A percentile compares a stretch with the other conserved stretches of the same genome.
Evolutionary conservation across 2,329 filamentous ascomycete species (phyloP).

Genomic region (Fusarium sp.): DNA sequence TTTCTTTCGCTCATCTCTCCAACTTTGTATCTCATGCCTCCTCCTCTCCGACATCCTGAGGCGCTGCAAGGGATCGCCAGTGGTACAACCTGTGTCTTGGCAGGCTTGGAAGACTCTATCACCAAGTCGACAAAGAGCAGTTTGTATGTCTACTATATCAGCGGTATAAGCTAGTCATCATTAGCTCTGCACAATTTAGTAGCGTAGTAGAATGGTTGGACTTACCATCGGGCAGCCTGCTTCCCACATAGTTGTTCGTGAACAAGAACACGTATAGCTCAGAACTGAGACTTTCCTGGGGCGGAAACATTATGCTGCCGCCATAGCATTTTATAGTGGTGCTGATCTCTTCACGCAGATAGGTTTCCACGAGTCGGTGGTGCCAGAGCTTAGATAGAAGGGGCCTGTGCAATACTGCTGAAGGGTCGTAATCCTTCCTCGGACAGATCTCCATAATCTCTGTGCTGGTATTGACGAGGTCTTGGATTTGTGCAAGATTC

Average conservation of each 20-base stretch:
- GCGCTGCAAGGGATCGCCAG: not conserved
- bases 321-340: accelerated
- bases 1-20: not conserved
- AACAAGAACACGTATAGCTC: not conserved
- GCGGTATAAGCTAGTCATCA: accelerated
- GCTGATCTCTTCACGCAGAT: not conserved
- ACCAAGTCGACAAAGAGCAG: not conserved
- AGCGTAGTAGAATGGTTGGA: accelerated
- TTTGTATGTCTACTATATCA: not conserved
- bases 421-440: accelerated
- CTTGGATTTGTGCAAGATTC: not conserved
- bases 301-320: not conserved
- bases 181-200: not conserved
- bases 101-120: accelerated
- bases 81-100: accelerated
- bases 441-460: not conserved
- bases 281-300: accelerated
- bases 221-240: not conserved
- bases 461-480: not conserved
- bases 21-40: not conserved
- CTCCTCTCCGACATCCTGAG: accelerated
- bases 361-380: not conserved
- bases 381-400: not conserved
- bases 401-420: not conserved
- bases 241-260: not conserved